Evolutionary conservation across 2,329 filamentous ascomycete genomes (phyloP), one percentile per base, ranked within the genome.

Genomic region (Fusarium pininemorale): DNA sequence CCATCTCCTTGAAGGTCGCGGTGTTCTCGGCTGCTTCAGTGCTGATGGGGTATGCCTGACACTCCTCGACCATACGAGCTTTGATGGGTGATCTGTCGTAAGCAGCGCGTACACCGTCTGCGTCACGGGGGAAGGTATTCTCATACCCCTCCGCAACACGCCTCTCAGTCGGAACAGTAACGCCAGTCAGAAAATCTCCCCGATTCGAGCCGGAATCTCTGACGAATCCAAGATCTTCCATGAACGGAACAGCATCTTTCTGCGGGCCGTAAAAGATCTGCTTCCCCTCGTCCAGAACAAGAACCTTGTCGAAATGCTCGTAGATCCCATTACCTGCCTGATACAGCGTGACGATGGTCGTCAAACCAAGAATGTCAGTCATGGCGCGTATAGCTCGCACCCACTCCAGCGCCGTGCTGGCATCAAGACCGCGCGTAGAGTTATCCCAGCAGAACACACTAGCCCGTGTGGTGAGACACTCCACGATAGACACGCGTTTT

Each of bases 251-350:
- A 0, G 91, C 91, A 66, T 90, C 83, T 7, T 84, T 81, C 72
- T 85, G 83, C 0, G 90, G 86, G 0, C 91, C 91, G 68, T 91
- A 93, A 82, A 87, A 93, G 51, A 92, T 86, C 76, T 93, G 81
- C 71, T 90, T 89, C 44, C 91, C 91, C 66, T 90, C 87, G 58
- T 93, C 90, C 8, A 93, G 85, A n/a, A 93, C 87, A 2, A 93
- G 83, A 0, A 92, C 90, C 76, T 93, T 93, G 77, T 93, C 91
- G 76, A 93, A 93, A 1, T 90, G 84, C 37, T 92, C 84, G 78
- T 92, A 92, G 58, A 93, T 92, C 24, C 87, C 90, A 61, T 93
- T 91, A 13, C 90, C 90, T 6, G 91, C 91, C 77, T 93, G 91
- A 77, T 93, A 93, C 0, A 93, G 83, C 0, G 90, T 91, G 15